phyloP scores from a whole-genome alignment of 2,329 filamentous ascomycete species.

The Alternaria dauci region DNA sequence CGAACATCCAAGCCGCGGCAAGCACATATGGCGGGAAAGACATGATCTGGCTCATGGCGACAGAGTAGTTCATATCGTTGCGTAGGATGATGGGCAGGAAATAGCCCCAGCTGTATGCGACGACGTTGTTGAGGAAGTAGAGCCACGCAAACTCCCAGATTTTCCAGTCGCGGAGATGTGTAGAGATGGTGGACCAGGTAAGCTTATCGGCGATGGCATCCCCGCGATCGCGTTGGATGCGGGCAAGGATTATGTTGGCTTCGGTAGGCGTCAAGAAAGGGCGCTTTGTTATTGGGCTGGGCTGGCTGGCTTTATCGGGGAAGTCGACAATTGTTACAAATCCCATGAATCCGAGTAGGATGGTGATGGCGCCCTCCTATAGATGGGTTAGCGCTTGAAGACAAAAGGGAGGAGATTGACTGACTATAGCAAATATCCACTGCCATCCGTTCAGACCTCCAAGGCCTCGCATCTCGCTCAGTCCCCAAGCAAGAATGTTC shows the following conservation, averaged over 20 bases:
- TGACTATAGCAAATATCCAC: slow-evolving; percentile 32
- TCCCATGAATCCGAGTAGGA: slow-evolving; percentile 22
- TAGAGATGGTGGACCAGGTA: slow-evolving; percentile 9
- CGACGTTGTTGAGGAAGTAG: slow-evolving; percentile 22
- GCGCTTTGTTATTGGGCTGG: slow-evolving; percentile 14
- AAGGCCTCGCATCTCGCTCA: slow-evolving; percentile 39
- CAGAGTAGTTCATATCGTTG: slow-evolving; percentile 22
- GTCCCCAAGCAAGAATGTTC: slow-evolving; percentile 42
- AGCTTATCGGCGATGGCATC: slow-evolving; percentile 35
- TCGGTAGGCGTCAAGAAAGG: slow-evolving; percentile 29
- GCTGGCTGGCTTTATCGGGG: slow-evolving; percentile 16
- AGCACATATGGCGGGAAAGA: slow-evolving; percentile 63
- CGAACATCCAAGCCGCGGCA: slow-evolving; percentile 63
- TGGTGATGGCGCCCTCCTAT: slow-evolving; percentile 26
- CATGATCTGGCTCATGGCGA: slow-evolving; percentile 61
- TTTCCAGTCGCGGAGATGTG: slow-evolving; percentile 27
- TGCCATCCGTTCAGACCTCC: slow-evolving; percentile 42
- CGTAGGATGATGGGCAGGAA: slow-evolving; percentile 29
- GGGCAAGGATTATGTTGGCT: slow-evolving; percentile 18
- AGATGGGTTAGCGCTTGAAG: not conserved
- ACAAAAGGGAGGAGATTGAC: not conserved
- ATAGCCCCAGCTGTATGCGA: slow-evolving; percentile 25
- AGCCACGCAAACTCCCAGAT: slow-evolving; percentile 24
- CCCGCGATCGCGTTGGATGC: slow-evolving; percentile 50
- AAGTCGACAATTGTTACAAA: slow-evolving; percentile 33